Base-by-base conservation (phyloP, 257 asterid species). In the Lavandula angustifolia region DNA sequence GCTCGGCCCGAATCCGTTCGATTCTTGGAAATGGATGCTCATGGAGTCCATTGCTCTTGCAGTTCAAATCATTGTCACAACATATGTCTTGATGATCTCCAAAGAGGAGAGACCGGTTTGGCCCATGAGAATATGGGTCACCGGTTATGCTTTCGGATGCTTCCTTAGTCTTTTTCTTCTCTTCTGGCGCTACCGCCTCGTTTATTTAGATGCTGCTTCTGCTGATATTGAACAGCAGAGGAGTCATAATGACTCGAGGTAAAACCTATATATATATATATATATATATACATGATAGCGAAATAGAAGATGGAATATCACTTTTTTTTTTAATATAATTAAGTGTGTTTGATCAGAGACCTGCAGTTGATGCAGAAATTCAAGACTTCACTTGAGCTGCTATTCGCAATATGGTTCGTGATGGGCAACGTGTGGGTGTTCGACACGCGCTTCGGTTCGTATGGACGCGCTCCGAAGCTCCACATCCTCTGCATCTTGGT, bases 361-460 rank as follows among this genome's bases (percentile, higher is more conserved):
- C 47, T 79, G 79, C 87, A 80, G 71, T 56, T 16, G 59, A 65
- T 80, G 80, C 78, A 82, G 73, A 92, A 74, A 73, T 82, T 76
- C 81, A 76, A 77, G 78, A 80, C 87, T 4, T 84, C 74, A 10
- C 78, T 86, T 0, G 97, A 92, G 73, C 85, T 92, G 18, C 60
- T 89, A 64, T 89, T 87, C 31, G 99, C 97, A 11, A 87, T 92
- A 78, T 92, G 97, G 99, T 92, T 92, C 46, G 99, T 92, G 69
- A 84, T 89, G 87, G 99, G 99, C 0, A 92, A 92, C 6, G 90
- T 89, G 29, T 92, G 99, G 99, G 81, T 89, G 18, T 92, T 89
- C 47, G 96, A 85, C 67, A 67, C 97, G 2, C 91, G 99, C 0
- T 80, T 87, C 17, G 92, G 92, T 4, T 85, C 97, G 7, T 89